Base-by-base conservation (phyloP, 768 basidiomycete genomes). In the Boletus coccyginus region DNA sequence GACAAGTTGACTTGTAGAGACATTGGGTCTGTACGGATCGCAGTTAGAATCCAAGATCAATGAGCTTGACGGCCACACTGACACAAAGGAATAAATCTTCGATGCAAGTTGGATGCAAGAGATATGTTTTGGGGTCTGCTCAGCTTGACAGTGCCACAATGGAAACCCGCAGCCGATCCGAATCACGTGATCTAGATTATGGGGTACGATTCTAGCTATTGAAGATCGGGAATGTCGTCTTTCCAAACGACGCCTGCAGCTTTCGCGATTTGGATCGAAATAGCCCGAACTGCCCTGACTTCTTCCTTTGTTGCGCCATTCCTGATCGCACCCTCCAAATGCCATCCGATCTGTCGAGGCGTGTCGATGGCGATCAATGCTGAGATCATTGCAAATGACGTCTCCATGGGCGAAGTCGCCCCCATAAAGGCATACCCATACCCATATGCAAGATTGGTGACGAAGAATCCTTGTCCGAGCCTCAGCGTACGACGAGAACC, bases 1-100 rank as follows among this genome's bases (percentile, higher is more conserved):
- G 90, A 84, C 66, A 92, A 77, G 73, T 90, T 92, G 62, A 92
- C 77, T 69, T 89, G 88, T 11, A 90, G 77, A 68, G 90, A 91
- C 90, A 92, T 92, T 4, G 57, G 49, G 46, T 44, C 52, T 60
- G 16, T 9, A 33, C 29, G 11, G 19, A 33, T 33, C 19, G 8
- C 46, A 33, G 19, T 47, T 31, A 46, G n/a, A 19, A 5, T 7
- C 32, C 0, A 13, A 46, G 19, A 21, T 3, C 19, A 16, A 33
- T 13, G 13, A 32, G 19, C 31, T n/a, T 5, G 35, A 27, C 27
- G 17, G 10, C 8, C 35, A 24, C 35, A 48, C 47, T 21, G 13
- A 14, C 42, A 19, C 29, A 7, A 31, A 31, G 29, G 12, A 13
- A 19, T 24, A n/a, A 14, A 33, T 42, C 27, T 41, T 6, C 3